A percentile compares a stretch with the other conserved stretches of the same genome.
These are phyloP conservation scores for Sclerotinia spermophila DNA, from an alignment of 2,329 filamentous ascomycete species.

Conservation along the genomic window DNA sequence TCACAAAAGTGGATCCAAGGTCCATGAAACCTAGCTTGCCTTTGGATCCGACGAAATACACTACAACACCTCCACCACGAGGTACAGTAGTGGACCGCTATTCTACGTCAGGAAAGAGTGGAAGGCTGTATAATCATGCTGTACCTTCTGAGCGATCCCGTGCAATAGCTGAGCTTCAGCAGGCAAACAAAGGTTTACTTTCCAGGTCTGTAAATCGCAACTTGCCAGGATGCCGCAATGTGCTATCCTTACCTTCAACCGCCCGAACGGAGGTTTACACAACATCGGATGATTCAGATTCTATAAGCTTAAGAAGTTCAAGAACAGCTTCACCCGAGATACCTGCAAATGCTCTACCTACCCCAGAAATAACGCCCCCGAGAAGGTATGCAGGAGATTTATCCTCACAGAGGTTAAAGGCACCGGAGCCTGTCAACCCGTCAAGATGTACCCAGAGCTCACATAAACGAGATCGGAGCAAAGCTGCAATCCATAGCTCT, in stretches of 20 bases:
- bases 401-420: background rate
- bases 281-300: background rate
- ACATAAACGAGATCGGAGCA: background rate
- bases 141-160: constrained; percentile 6
- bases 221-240: too few relatives aligned
- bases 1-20: background rate
- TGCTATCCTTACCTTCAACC: background rate
- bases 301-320: background rate
- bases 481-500: background rate
- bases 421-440: background rate
- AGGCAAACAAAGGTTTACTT: background rate
- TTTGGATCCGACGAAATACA: background rate
- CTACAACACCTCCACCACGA: background rate
- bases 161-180: constrained; percentile 3
- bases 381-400: background rate
- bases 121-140: background rate
- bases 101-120: background rate
- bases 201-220: background rate
- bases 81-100: background rate
- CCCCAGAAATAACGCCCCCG: background rate
- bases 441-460: background rate
- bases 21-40: background rate
- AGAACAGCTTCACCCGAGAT: constrained; percentile 1
- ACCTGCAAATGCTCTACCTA: background rate
- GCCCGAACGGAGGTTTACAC: background rate